Percentiles rank a stretch among this genome's conserved stretches.
phyloP scores from a whole-genome alignment of 495 filamentous ascomycete genomes.

The Hyphodiscus hymeniophilus region DNA sequence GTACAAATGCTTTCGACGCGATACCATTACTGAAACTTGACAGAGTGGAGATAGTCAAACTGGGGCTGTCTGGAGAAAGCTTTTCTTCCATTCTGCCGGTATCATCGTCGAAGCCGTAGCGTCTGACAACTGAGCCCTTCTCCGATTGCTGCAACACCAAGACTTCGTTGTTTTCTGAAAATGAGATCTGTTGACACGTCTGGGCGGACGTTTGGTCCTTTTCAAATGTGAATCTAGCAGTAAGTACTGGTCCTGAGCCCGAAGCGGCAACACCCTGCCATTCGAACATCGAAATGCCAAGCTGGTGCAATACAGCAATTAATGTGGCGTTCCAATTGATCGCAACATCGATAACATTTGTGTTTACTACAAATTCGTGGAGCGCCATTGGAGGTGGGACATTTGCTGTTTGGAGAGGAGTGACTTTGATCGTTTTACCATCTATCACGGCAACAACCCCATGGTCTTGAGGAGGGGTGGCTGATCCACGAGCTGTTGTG shows the following conservation, averaged over 20 bases:
- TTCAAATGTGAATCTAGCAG: conserved; percentile 23
- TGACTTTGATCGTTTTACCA: conserved; percentile 73
- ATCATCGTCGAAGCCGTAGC: conserved; percentile 14
- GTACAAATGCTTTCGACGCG: conserved; percentile 9
- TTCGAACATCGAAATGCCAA: conserved; percentile 53
- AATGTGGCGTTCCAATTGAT: conserved; percentile 56
- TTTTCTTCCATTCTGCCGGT: conserved; percentile 18
- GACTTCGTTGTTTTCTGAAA: conserved; percentile 7
- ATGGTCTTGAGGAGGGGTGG: conserved; percentile 62
- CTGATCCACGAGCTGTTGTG: conserved; percentile 57
- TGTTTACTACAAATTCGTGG: conserved; percentile 56
- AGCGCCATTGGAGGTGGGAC: conserved; percentile 90
- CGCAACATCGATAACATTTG: conserved; percentile 63
- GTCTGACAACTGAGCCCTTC: neutral
- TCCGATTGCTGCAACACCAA: conserved; percentile 5
- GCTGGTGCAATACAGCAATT: conserved; percentile 63
- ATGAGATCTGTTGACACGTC: conserved; percentile 14
- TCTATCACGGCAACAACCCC: conserved; percentile 85
- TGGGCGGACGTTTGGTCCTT: conserved; percentile 33
- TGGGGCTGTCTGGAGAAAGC: neutral
- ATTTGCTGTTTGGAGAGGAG: conserved; percentile 74
- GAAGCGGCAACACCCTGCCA: conserved; percentile 52
- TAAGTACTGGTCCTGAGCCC: conserved; percentile 24
- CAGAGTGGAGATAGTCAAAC: neutral
- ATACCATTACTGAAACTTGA: conserved; percentile 12